Base-by-base conservation (phyloP, 129 eudicot genomes). In the Tagetes erecta region DNA sequence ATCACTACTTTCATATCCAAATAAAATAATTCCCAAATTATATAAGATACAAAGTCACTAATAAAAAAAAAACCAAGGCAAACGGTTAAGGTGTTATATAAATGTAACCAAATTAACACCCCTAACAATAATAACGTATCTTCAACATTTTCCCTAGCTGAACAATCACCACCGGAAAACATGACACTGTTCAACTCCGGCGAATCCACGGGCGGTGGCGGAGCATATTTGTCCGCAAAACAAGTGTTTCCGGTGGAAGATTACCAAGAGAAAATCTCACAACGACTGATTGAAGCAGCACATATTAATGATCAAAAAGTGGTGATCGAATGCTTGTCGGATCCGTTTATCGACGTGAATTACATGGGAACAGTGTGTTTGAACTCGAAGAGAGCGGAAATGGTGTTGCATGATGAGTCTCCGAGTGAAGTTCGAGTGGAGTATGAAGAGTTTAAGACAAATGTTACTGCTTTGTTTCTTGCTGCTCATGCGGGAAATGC, bases 371-470 rank as follows among this genome's bases (percentile, higher is more conserved):
- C 96, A 1, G 98, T 89, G 69, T 73, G 78, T 14, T 71, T 92
- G 70, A 87, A 78, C 50, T 79, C 80, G 38, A 83, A 84, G 55
- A 87, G 84, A 44, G 64, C 96, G 1, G 98, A 89, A 67, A 76
- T 89, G 6, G 72, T 87, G 72, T 71, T 84, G 73, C 81, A 78
- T 41, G 92, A 84, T n/a, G 88, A 87, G 71, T 70, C 78, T 55
- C 76, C 94, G 0, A 80, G 44, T 13, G 87, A 87, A 38, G 86
- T 87, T 60, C 79, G 57, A 6, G 72, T 87, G 0, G 90, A 80
- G 62, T 80, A 73, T 45, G 90, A 86, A 33, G 93, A 89, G 86
- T 87, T 87, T 71, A 92, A 91, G 63, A 87, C 95, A n/a, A 92
- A 92, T 40, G 98, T 89, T 35, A 85, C 92, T 5, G 81, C 92